phyloP scores from a whole-genome alignment of 257 asterid species.

The Solanum virginianum region DNA sequence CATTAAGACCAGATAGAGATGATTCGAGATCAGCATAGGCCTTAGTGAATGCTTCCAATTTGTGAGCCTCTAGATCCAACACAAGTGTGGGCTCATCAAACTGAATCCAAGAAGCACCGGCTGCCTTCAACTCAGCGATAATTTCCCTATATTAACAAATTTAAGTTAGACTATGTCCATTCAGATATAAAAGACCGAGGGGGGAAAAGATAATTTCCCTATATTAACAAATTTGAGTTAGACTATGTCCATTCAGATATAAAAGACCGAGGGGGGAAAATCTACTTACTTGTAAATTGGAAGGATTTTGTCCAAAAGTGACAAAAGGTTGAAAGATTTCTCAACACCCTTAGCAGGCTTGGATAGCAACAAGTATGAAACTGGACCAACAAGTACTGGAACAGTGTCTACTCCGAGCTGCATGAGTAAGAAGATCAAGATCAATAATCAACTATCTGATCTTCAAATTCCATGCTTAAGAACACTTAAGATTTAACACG shows the following conservation, averaged over 20 bases:
- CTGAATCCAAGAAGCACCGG: conserved; percentile 39
- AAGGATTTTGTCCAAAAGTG: conserved; percentile 39
- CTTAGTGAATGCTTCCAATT: conserved; percentile 33
- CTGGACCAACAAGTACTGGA: conserved; percentile 46
- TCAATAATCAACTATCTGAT: neutral
- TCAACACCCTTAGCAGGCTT: conserved; percentile 45
- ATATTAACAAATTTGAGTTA: neutral
- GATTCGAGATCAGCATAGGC: conserved; percentile 32
- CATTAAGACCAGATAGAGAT: conserved; percentile 38
- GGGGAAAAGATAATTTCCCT: conserved; percentile 22
- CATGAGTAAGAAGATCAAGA: neutral
- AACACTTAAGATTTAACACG: neutral
- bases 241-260: neutral
- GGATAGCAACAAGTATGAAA: conserved; percentile 38
- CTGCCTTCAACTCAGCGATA: conserved; percentile 31
- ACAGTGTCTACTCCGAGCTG: conserved; percentile 41
- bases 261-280: neutral
- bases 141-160: conserved; percentile 24
- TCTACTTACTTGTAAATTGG: conserved; percentile 32
- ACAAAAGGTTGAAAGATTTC: conserved; percentile 27
- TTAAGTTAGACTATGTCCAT: neutral
- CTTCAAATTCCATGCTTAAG: neutral
- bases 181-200: neutral
- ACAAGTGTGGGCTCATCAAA: conserved; percentile 45
- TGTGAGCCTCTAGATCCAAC: conserved; percentile 38